Conservation (phyloP, 495 filamentous ascomycete species). For the Endocarpon pusillum region DNA sequence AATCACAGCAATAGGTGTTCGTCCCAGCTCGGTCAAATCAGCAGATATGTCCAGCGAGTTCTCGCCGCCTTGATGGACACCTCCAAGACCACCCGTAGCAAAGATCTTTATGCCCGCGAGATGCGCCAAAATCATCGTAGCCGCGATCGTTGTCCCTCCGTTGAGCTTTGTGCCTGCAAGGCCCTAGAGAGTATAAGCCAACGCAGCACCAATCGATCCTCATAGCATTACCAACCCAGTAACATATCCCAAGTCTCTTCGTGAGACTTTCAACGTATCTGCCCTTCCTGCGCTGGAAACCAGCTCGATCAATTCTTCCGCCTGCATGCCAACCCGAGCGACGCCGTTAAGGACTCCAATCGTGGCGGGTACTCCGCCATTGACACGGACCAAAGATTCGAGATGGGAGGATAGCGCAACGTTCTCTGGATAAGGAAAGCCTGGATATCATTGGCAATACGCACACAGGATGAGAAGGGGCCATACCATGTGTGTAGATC, state of each 20-base stretch:
- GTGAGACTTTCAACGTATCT: slow-evolving; percentile 60
- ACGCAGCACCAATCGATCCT: background rate
- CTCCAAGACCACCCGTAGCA: slow-evolving; percentile 63
- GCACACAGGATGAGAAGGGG: background rate
- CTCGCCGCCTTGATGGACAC: slow-evolving; percentile 84
- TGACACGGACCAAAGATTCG: slow-evolving; percentile 56
- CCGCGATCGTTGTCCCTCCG: slow-evolving; percentile 84
- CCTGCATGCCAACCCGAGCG: slow-evolving; percentile 57
- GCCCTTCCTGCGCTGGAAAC: slow-evolving; percentile 44
- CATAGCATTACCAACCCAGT: slow-evolving; percentile 46
- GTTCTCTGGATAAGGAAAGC: slow-evolving; percentile 73
- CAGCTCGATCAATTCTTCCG: slow-evolving; percentile 53
- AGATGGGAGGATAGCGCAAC: slow-evolving; percentile 48
- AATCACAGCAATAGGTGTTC: slow-evolving; percentile 76
- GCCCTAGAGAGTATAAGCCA: slow-evolving; percentile 26
- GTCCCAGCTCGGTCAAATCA: slow-evolving; percentile 86
- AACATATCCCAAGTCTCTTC: slow-evolving; percentile 69
- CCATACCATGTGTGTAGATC: slow-evolving; percentile 62
- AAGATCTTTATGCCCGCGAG: slow-evolving; percentile 85
- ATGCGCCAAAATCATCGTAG: slow-evolving; percentile 79
- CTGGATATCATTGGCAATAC: slow-evolving; percentile 30
- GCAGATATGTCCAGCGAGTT: slow-evolving; percentile 83
- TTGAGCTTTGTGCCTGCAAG: slow-evolving; percentile 47
- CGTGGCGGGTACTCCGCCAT: slow-evolving; percentile 84
- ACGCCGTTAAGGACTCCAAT: slow-evolving; percentile 71